Base-by-base conservation (phyloP, 2,329 filamentous ascomycete genomes). In the Colletotrichum sp. region DNA sequence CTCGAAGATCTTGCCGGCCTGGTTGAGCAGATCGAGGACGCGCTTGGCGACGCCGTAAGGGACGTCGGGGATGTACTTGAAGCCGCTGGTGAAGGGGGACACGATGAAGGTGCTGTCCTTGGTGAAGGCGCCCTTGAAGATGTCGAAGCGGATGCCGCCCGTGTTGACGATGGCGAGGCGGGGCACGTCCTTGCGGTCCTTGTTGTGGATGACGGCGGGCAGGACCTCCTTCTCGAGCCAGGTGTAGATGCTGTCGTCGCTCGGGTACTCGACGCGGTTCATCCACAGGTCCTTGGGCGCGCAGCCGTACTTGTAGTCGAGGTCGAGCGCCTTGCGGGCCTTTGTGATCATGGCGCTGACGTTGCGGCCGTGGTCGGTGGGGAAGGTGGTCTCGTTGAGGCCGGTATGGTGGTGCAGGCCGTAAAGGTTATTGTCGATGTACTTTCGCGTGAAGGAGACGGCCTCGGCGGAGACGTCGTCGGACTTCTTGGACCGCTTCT, bases 381-480 rank as follows among this genome's bases (percentile, higher is more conserved):
- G 89, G 82, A 99, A 99, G 0, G 92, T 94, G 0, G 91, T 88
- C 18, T 90, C 88, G 79, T 96, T 93, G 34, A 94, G 91, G 0
- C 91, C 91, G 4, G 94, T 95, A 83, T 99, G 96, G 80, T 97
- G 91, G 80, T 96, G 90, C 75, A 98, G 90, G 1, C 96, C 97
- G 77, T 92, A 94, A 0, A 98, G 88, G 80, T 99, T 99, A 86
- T 96, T 98, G 85, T 99, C 96, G 77, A 99, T 96, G 84, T 98
- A 99, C 75, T 94, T 91, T 62, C 96, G 91, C 69, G 90, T 89
- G 82, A 98, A 98, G 2, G 88, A 89, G 59, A 92, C 86, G 0
- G 81, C 79, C 6, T 83, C 78, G 0, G 85, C 73, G 7, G 83
- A 82, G 2, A 82, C 72, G 0, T 82, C 80, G 4, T 81, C 82